phyloP scores from a whole-genome alignment of 257 asterid genomes.

The Nicotiana obtusifolia region DNA sequence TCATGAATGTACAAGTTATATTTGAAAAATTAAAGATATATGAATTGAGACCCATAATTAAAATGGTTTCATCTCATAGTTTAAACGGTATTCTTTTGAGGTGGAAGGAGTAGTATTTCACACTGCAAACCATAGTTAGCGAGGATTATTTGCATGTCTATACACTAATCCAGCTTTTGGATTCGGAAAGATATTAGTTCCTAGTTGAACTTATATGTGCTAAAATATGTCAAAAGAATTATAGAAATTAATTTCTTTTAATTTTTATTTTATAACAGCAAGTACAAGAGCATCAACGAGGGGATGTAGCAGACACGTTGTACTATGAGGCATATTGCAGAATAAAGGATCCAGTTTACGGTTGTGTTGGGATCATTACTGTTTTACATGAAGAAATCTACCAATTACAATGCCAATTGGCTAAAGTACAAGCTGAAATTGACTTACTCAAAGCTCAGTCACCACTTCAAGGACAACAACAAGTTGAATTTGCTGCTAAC shows the following conservation, averaged over 20 bases:
- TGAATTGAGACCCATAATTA: neutral
- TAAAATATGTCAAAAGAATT: too few species aligned
- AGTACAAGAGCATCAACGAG: constrained; percentile 18
- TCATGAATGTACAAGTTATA: too few species aligned
- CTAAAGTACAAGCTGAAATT: constrained; percentile 21
- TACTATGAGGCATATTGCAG: constrained; percentile 30
- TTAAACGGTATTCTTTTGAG: neutral
- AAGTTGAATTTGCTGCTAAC: neutral
- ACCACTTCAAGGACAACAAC: neutral
- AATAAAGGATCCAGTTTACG: constrained; percentile 24
- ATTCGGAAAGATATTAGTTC: too few species aligned
- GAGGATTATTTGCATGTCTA: neutral
- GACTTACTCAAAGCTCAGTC: constrained; percentile 7
- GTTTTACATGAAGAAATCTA: constrained; percentile 19
- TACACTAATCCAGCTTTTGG: neutral
- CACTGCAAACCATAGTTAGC: neutral
- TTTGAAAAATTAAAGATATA: neutral
- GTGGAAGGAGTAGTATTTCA: neutral
- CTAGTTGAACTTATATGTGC: too few species aligned
- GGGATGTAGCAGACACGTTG: constrained; percentile 23
- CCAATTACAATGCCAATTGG: constrained; percentile 13
- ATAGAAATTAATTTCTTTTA: too few species aligned
- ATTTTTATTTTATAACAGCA: neutral
- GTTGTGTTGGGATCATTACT: constrained; percentile 26
- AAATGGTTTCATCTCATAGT: neutral